Percentiles rank a stretch among this genome's conserved stretches.
These are phyloP conservation scores for Trichosporon faecale DNA, from an alignment of 1,284 basidiomycete species.

Conservation along the genomic window DNA sequence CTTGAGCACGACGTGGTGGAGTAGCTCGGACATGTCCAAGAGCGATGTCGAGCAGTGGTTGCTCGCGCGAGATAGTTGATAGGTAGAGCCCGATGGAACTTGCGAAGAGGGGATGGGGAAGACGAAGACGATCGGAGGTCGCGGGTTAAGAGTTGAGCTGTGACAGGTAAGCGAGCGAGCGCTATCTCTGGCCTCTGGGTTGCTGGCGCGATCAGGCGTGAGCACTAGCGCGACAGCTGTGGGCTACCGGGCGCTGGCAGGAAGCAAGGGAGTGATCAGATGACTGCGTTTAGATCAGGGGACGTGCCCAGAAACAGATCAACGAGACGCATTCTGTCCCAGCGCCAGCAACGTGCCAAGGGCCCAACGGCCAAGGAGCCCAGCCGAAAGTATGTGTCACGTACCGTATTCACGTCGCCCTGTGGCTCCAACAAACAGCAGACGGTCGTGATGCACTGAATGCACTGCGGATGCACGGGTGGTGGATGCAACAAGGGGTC, in stretches of 20 bases:
- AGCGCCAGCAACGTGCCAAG: not conserved
- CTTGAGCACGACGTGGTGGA: not conserved
- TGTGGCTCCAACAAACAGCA: not conserved
- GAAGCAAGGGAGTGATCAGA: not conserved
- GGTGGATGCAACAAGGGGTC: not conserved
- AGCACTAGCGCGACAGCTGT: not conserved
- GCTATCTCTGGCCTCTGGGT: not conserved
- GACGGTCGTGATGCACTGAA: not conserved
- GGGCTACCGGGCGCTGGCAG: not conserved
- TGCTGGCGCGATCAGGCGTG: not conserved
- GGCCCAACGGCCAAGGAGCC: not conserved
- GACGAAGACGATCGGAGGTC: not conserved
- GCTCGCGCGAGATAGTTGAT: not conserved
- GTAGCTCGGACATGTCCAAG: not conserved
- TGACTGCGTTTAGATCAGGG: constrained; percentile 1
- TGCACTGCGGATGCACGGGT: not conserved
- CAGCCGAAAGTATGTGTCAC: not conserved
- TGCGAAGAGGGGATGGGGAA: not conserved
- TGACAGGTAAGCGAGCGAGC: not conserved
- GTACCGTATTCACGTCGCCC: constrained; percentile 9
- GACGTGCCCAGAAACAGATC: not conserved
- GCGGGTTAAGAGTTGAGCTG: not conserved
- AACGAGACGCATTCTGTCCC: not conserved
- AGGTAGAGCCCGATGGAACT: not conserved
- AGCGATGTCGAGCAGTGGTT: not conserved